A percentile compares a stretch with the other conserved stretches of the same genome.
Evolutionary conservation across 2,329 filamentous ascomycete genomes (phyloP).

Genomic region (Cercospora berteroae): DNA sequence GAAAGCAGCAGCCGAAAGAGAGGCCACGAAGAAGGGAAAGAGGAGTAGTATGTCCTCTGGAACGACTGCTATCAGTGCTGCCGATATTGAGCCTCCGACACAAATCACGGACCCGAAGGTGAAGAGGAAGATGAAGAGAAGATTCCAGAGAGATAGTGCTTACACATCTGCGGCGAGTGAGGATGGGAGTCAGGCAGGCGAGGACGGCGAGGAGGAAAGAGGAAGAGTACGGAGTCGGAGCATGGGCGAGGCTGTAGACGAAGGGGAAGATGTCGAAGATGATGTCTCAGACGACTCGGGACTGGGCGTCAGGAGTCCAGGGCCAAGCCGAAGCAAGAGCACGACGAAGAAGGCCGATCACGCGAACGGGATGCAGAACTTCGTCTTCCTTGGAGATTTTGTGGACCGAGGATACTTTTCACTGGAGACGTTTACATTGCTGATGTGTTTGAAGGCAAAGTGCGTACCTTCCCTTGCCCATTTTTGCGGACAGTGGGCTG

Average conservation of each 20-base stretch:
- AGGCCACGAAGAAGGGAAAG: slow-evolving; percentile 20
- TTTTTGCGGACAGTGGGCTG: not conserved
- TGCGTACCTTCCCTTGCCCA: slow-evolving; percentile 34
- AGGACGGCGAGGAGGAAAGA: slow-evolving; percentile 48
- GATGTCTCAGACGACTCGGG: slow-evolving; percentile 48
- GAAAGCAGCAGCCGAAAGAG: slow-evolving; percentile 23
- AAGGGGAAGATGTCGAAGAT: slow-evolving; percentile 50
- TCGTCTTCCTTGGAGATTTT: slow-evolving; percentile 71
- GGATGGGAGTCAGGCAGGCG: slow-evolving; percentile 36
- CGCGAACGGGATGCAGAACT: slow-evolving; percentile 63
- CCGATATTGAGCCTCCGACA: slow-evolving; percentile 86
- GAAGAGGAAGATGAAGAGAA: slow-evolving; percentile 73
- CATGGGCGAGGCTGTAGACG: slow-evolving; percentile 41
- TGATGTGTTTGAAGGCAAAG: slow-evolving; percentile 72
- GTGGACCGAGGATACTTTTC: slow-evolving; percentile 74
- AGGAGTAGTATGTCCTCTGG: slow-evolving; percentile 26
- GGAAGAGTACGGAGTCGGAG: slow-evolving; percentile 41
- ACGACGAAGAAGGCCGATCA: slow-evolving; percentile 32
- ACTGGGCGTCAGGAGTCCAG: slow-evolving; percentile 41
- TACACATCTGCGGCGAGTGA: slow-evolving; percentile 55
- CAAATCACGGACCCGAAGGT: slow-evolving; percentile 85
- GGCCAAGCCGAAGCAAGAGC: slow-evolving; percentile 39
- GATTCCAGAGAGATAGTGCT: slow-evolving; percentile 51
- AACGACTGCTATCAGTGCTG: slow-evolving; percentile 70
- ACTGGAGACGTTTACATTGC: slow-evolving; percentile 68